Evolutionary conservation across 1,284 basidiomycete genomes (phyloP), one percentile per base, ranked within the genome.

Genomic region (Phellopilus nigrolimitatus): DNA sequence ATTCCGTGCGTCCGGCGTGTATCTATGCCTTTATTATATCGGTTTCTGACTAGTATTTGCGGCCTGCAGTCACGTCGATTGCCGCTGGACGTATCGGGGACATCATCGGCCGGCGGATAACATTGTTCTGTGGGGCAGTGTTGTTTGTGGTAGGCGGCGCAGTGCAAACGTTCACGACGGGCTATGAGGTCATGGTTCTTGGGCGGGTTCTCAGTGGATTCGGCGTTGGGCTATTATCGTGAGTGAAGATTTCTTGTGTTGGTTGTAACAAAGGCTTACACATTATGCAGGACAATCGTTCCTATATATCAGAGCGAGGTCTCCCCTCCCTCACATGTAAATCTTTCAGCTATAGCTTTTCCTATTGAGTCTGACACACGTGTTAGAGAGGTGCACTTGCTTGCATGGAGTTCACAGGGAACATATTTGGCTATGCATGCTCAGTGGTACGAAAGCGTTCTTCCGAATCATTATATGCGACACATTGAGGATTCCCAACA

Each of bases 241-340:
- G 63, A 61, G 88, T 75, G 19, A 25, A 21, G 39, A 34, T 38
- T 21, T 24, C 47, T 9, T 33, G 10, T 41, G 24, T 28, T 37
- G 30, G 39, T n/a, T 34, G 44, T 25, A 39, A 50, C 21, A 49
- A 27, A 24, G 24, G 9, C 41, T 49, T 25, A 50, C 49, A 50
- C 31, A 45, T 19, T 50, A 5, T 25, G 34, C 62, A 91, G 91
- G 50, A 97, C 95, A 55, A 93, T 97, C 57, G 95, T 98, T 21
- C 95, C 95, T 7, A 97, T 97, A 56, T 99, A 97, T 67, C 95
- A 97, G 71, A 91, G 89, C 60, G 95, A 98, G 72, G 93, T 98
- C 45, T 95, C 92, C 1, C 94, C 95, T 13, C 91, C 95, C 2
- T 80, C 91, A 63, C 91, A 97, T 71, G 91, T 90, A 64, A 52